These are phyloP conservation scores for Coprinellus micaceus DNA, from an alignment of 768 basidiomycete species.

Conservation along the genomic window DNA sequence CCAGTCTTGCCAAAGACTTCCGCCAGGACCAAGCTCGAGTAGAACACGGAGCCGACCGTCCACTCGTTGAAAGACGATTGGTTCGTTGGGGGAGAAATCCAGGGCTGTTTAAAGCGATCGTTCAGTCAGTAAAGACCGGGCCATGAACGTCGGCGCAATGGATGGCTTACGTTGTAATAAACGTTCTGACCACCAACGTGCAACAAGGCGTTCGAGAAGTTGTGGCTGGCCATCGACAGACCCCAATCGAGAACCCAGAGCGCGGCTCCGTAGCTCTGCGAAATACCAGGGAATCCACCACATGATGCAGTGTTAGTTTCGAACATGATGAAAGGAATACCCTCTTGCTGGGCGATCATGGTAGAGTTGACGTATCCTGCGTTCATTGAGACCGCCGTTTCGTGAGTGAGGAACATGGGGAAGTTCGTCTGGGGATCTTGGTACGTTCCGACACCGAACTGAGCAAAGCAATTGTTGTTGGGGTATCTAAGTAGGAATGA, in stretches of 20 bases:
- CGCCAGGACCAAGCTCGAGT: constrained; percentile 65
- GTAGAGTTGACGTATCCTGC: constrained; percentile 50
- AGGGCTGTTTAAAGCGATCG: background rate
- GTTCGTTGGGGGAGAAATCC: constrained; percentile 51
- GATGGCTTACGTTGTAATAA: constrained; percentile 55
- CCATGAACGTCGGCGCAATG: constrained; percentile 12
- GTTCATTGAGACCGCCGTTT: constrained; percentile 46
- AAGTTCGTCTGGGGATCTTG: constrained; percentile 44
- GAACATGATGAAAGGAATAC: no score
- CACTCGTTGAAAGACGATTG: constrained; percentile 61
- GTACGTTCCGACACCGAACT: constrained; percentile 15
- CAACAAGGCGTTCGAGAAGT: constrained; percentile 47
- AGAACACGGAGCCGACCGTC: constrained; percentile 76
- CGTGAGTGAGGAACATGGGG: constrained; percentile 59
- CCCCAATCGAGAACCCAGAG: constrained; percentile 64
- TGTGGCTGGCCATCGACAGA: constrained; percentile 51
- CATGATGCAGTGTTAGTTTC: constrained; percentile 71
- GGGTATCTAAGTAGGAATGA: constrained; percentile 25
- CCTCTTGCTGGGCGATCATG: constrained; percentile 52
- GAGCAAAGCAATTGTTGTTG: constrained; percentile 57
- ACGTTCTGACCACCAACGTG: constrained; percentile 64
- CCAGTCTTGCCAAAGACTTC: constrained; percentile 66
- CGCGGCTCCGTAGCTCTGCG: constrained; percentile 59
- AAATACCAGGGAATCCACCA: constrained; percentile 63
- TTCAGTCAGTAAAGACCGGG: constrained; percentile 27